These are phyloP conservation scores for Przewalskia tangutica DNA, from an alignment of 257 asterid species.

Conservation along the genomic window DNA sequence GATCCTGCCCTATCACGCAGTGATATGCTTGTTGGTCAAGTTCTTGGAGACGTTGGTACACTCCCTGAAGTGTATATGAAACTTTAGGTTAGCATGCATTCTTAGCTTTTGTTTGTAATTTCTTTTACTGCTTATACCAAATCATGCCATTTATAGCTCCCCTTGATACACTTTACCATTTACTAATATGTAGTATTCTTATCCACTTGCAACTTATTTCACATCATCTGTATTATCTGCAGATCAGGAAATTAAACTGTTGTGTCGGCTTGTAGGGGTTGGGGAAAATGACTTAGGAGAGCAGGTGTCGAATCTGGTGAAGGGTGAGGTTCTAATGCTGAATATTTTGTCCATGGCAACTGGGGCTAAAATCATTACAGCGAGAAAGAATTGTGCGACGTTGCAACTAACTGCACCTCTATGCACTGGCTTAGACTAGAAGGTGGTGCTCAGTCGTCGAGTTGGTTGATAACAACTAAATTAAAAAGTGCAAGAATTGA, in stretches of 20 bases:
- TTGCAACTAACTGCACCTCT: conserved; percentile 85
- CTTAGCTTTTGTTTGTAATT: neutral
- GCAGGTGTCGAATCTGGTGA: conserved; percentile 70
- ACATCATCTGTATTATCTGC: neutral
- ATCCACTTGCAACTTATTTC: neutral
- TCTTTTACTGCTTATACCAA: neutral
- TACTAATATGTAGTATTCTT: neutral
- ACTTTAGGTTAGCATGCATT: conserved; percentile 47
- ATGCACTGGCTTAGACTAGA: conserved; percentile 85
- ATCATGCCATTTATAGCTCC: neutral
- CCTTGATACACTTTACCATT: neutral
- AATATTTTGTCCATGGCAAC: conserved; percentile 97
- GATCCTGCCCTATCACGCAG: conserved; percentile 95
- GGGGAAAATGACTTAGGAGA: conserved; percentile 80
- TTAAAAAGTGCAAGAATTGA: too few species aligned
- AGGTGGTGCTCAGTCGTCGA: conserved; percentile 79
- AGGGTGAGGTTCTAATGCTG: conserved; percentile 86
- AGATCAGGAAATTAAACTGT: conserved; percentile 63
- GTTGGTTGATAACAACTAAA: conserved; percentile 22
- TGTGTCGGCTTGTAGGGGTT: conserved; percentile 74
- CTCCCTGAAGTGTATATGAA: conserved; percentile 80
- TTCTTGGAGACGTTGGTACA: conserved; percentile 92
- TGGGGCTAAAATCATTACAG: conserved; percentile 77
- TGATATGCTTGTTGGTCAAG: conserved; percentile 95
- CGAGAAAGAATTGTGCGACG: conserved; percentile 62